Conservation (phyloP, 2,329 filamentous ascomycete species). For the Cytospora mali region DNA sequence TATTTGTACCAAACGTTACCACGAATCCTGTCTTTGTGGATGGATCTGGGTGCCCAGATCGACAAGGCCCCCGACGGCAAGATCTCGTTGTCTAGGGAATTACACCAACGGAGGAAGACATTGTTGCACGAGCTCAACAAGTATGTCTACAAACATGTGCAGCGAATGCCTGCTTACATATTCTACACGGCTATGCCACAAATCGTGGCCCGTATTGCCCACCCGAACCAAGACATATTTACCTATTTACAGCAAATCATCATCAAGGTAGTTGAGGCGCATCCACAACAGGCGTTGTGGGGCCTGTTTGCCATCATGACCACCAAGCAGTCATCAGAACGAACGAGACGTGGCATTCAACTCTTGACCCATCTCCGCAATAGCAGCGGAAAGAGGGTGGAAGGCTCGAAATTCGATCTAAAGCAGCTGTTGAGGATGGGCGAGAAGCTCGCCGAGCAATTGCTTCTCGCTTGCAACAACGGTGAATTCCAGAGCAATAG, state of each 20-base stretch:
- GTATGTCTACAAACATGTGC: constrained; percentile 78
- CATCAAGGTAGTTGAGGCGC: constrained; percentile 78
- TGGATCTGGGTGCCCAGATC: constrained; percentile 82
- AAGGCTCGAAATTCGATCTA: constrained; percentile 60
- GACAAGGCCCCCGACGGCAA: constrained; percentile 63
- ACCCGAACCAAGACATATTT: constrained; percentile 78
- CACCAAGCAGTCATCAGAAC: constrained; percentile 69
- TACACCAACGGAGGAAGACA: constrained; percentile 60
- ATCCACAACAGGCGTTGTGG: constrained; percentile 93
- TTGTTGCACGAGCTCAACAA: constrained; percentile 71
- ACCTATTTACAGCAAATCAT: constrained; percentile 78
- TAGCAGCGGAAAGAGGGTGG: constrained; percentile 51
- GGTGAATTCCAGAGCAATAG: constrained; percentile 71
- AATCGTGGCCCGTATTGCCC: constrained; percentile 92
- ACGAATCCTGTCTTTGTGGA: constrained; percentile 88
- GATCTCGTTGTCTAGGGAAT: constrained; percentile 54
- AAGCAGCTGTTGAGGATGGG: constrained; percentile 74
- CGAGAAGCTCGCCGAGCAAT: constrained; percentile 79
- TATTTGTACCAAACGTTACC: constrained; percentile 95
- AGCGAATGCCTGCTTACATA: constrained; percentile 71
- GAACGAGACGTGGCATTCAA: constrained; percentile 56
- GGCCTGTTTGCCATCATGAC: constrained; percentile 85
- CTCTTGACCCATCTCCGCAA: constrained; percentile 55
- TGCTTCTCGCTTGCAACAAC: constrained; percentile 78
- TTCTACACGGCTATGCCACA: constrained; percentile 87